These are phyloP conservation scores for Solioccasus polychromus DNA, from an alignment of 768 basidiomycete genomes.

Conservation along the genomic window DNA sequence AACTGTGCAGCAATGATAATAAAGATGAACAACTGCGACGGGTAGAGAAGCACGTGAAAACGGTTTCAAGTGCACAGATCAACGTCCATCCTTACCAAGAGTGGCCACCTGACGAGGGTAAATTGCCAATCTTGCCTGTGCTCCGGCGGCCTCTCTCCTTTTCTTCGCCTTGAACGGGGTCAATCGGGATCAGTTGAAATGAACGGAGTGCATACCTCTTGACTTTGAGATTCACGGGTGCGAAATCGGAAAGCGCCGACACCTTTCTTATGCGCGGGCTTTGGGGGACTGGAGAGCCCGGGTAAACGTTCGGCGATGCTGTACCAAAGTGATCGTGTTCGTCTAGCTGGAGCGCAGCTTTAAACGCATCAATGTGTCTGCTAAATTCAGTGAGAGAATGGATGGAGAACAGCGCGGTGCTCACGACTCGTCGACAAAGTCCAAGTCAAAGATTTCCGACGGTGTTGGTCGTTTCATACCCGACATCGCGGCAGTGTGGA, in stretches of 20 bases:
- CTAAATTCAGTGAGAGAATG: conserved; percentile 1
- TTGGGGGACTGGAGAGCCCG: conserved; percentile 23
- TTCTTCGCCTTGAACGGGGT: conserved; percentile 35
- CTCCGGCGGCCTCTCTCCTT: conserved; percentile 30
- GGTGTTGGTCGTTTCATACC: conserved; percentile 11
- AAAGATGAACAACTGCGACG: conserved; percentile 73
- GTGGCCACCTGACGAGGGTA: conserved; percentile 80
- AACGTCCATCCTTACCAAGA: conserved; percentile 53
- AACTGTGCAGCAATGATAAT: conserved; percentile 83
- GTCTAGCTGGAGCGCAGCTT: conserved; percentile 64
- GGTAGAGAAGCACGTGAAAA: conserved; percentile 5
- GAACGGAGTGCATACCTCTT: conserved; percentile 48
- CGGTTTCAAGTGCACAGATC: neutral
- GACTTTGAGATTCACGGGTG: conserved; percentile 84
- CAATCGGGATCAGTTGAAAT: neutral
- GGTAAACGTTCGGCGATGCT: conserved; percentile 20
- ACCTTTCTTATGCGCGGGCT: conserved; percentile 69
- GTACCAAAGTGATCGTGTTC: conserved; percentile 37
- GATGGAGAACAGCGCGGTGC: conserved; percentile 18
- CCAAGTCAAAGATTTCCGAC: conserved; percentile 37
- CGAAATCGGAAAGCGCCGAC: conserved; percentile 82
- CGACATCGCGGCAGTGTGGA: neutral
- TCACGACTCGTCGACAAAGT: conserved; percentile 75
- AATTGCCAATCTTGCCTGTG: conserved; percentile 72
- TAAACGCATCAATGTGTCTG: conserved; percentile 75